Evolutionary conservation across 345 rosid genomes (phyloP).

Genomic region (Noccaea caerulescens): DNA sequence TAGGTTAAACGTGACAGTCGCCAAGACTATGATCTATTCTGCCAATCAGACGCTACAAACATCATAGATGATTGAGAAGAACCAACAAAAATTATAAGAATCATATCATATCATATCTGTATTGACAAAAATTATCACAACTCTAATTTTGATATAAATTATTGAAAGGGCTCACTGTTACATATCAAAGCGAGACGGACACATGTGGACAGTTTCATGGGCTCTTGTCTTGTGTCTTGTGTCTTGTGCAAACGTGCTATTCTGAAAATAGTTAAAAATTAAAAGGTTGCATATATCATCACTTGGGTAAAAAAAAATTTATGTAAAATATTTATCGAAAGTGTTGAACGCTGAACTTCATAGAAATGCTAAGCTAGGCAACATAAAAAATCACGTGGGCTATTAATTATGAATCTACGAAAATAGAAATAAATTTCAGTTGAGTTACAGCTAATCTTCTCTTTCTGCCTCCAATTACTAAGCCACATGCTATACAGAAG

Average conservation of each 20-base stretch:
- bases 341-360: background rate
- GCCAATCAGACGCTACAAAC: no score
- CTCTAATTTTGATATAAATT: background rate
- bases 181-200: background rate
- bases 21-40: no score
- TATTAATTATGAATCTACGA: background rate
- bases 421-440: background rate
- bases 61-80: no score
- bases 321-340: background rate
- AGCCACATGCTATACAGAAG: slow-evolving; percentile 26
- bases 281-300: slow-evolving; percentile 1
- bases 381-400: slow-evolving; percentile 31
- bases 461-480: background rate
- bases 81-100: no score
- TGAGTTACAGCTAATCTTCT: slow-evolving; percentile 11
- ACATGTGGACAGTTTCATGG: background rate
- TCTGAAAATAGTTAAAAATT: background rate
- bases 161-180: background rate
- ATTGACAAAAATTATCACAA: no score
- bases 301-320: background rate
- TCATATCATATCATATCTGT: no score
- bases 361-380: slow-evolving; percentile 19
- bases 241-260: slow-evolving; percentile 34
- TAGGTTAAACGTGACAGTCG: background rate
- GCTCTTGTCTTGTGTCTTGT: slow-evolving; percentile 34